Base-by-base conservation (phyloP, 2,329 filamentous ascomycete genomes). In the Pezicula carpinea region DNA sequence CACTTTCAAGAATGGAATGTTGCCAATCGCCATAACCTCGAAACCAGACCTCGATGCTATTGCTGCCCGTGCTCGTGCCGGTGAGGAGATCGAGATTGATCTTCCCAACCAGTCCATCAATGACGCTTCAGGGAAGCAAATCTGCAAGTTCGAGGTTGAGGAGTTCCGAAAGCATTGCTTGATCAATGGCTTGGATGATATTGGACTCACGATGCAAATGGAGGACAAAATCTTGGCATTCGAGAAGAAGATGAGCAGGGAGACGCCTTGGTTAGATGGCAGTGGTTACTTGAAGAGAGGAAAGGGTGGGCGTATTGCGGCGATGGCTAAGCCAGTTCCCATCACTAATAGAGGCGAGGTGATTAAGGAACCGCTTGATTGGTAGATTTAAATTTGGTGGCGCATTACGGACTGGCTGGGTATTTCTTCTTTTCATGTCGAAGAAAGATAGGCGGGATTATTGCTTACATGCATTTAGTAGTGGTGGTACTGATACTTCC, bases 1-100 rank as follows among this genome's bases (percentile, higher is more conserved):
- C 76, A 93, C 87, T n/a, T 97, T 96, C 80, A 97, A 99, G 79
- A 99, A 99, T 74, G 92, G 92, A 73, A 97, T 97, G 93, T 75
- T 97, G 53, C 91, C 92, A 40, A 82, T 97, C 51, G 71, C 77
- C 49, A 86, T 97, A 63, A 72, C 77, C 26, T 82, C 92, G 66
- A 69, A 81, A 55, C 73, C 70, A 1, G 75, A 79, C 26, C 72
- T 96, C 4, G 76, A 86, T 36, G 76, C 75, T 52, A 83, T 97
- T 54, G 83, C 87, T 32, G 80, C 75, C 21, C 88, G 95, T 68
- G 91, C 91, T 29, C 76, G 76, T 32, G 86, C 87, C 3, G 89
- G 89, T 48, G 79, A 79, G 49, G 91, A 96, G 66, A 73, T 97
- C 54, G 91, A 96, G 70, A 79, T 97, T 51, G 92, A 97, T 64